Evolutionary conservation across 2,329 filamentous ascomycete species (phyloP), one percentile per base, ranked within the genome.

Genomic region (Ceratocystiopsis minuta): DNA sequence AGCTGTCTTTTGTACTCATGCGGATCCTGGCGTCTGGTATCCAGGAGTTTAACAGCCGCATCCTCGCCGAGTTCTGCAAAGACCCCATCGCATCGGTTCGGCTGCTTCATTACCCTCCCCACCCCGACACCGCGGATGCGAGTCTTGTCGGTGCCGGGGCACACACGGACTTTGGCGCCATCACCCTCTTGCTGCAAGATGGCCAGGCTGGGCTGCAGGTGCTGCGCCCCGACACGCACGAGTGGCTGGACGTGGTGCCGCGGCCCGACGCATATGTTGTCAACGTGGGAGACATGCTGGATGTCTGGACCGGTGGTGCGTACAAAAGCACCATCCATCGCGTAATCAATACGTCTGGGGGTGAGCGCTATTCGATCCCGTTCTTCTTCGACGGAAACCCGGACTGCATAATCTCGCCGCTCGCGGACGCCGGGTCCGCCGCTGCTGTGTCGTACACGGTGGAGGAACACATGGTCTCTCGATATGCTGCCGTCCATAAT

Each of bases 271-370:
- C 64, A 1, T 65, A 64, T 35, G 66, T 72, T 1, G 63, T 71
- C 45, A 72, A 70, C 47, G 51, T 68, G 15, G 67, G 65, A 28
- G 65, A 71, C 46, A 59, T 70, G 49, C 54, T 71, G 45, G 56
- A 58, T 46, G 51, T 59, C 13, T 69, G 67, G 65, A 72, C 68
- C 14, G 65, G 66, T 41, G 63, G 65, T 15, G 54, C 58, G 38
- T 75, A 71, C 55, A 66, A 63, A 50, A 68, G 63, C 49, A 70
- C 63, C 39, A 53, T 69, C 4, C 71, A 75, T 51, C 58, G 69
- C 9, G 70, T 75, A 20, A 64, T 74, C 47, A 73, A 73, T 55
- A 59, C 59, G 36, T 64, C 61, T 3, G 58, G 57, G 2, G 56
- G 55, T 11, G 65, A 72, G 50, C 60, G 72, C 34, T 75, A 72